Evolutionary conservation across 441 rosid genomes (phyloP), one percentile per base, ranked within the genome.

Genomic region (Francoa sonchifolia): DNA sequence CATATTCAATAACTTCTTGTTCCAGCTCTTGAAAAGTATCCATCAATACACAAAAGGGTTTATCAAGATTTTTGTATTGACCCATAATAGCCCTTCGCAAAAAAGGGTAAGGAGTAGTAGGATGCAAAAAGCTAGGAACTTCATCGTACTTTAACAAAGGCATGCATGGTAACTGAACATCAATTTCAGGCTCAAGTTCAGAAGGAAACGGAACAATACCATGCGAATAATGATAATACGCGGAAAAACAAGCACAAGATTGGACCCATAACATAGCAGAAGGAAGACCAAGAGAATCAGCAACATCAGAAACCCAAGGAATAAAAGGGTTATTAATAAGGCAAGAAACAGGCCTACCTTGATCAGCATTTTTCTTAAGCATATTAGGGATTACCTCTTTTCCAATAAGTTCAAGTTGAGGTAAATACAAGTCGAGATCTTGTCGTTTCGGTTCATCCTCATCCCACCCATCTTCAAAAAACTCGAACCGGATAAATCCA

Each of bases 191-290:
- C 0, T 76, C 62, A 14, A 42, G 41, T 52, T 73, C 49, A 0
- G 33, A 66, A 1, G 96, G 96, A 35, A 82, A 86, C 0, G 62
- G 54, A 5, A 66, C 73, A 9, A 67, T 59, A 4, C 55, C 47
- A 26, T 73, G 68, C 54, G 45, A 51, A 52, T 53, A 79, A 51
- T 77, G 68, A 33, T 82, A 82, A 46, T 82, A 77, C 17, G 76
- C 47, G 0, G 80, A 60, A 21, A 82, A 77, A 46, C 72, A 71
- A 0, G 88, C 82, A 5, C 85, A 79, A 2, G 94, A 79, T 17
- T 86, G 94, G 20, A 86, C 80, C 96, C 94, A 86, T 6, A 82
- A 79, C 63, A 82, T 59, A 1, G 94, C 94, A 10, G 79, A 79
- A 16, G 96, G 94, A 39, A 86, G 52, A 37, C 74, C 76, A 3